Base-by-base conservation (phyloP, 2,329 filamentous ascomycete genomes). In the Nigrospora osmanthi region DNA sequence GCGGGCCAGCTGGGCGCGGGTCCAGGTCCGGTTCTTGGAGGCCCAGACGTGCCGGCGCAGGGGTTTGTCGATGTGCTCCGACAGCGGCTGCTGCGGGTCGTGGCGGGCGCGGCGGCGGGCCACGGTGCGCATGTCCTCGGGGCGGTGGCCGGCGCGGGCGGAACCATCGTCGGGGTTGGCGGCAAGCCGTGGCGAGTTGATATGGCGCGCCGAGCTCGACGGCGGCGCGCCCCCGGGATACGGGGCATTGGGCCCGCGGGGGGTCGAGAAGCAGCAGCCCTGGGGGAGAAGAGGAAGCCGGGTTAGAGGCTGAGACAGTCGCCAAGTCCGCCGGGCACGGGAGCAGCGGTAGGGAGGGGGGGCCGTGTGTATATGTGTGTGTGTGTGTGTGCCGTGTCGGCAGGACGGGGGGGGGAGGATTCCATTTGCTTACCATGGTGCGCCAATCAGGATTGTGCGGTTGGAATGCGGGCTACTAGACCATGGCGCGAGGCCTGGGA, bases 41-140 rank as follows among this genome's bases (percentile, higher is more conserved):
- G 69, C 69, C 85, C 85, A 89, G 44, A 75, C 66, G 54, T 86
- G 83, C 1, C 72, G 73, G 38, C 76, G 76, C 35, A 90, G 68
- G 1, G 85, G 83, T 53, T 78, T 77, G 56, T 88, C 86, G 58
- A 85, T 84, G 58, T 85, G 83, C 55, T 85, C 75, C 39, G 72
- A 70, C 6, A 82, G 69, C 3, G 75, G 70, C 19, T 62, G 63
- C 35, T 58, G 60, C 39, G 11, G 11, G 23, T n/a, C 4, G 11
- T 67, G 58, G 37, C 61, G 66, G 40, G 59, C 61, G 17, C 61
- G 64, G 38, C 58, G 59, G 35, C 53, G 53, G 43, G 58, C 35
- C 6, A 34, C 39, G 31, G 39, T 60, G 14, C 52, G 52, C 31
- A 42, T 48, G 40, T 46, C 52, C 31, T 49, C 45, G 35, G 36